These are phyloP conservation scores for Arxiozyma bovina DNA, from an alignment of 1,139 yeast species.

Conservation along the genomic window DNA sequence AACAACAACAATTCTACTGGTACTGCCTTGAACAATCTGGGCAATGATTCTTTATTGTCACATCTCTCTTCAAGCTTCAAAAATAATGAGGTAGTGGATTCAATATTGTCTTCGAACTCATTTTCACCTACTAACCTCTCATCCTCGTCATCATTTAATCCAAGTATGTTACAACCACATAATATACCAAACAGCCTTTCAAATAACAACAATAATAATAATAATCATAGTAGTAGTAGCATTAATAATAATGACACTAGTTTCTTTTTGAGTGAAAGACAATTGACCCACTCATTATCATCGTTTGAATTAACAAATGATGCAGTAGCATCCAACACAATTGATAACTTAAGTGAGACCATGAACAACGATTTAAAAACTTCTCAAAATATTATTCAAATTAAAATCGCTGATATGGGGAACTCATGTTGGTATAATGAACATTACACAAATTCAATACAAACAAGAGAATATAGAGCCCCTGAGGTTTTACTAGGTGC, in stretches of 20 bases:
- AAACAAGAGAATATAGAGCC: slow-evolving; percentile 66
- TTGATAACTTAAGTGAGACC: not conserved
- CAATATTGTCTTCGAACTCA: slow-evolving; percentile 1
- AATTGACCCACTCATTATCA: slow-evolving; percentile 25
- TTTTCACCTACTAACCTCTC: not conserved
- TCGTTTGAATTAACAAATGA: slow-evolving; percentile 30
- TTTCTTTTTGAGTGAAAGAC: slow-evolving; percentile 5
- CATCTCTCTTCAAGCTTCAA: slow-evolving; percentile 7
- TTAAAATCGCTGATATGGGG: slow-evolving; percentile 70
- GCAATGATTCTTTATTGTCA: slow-evolving; percentile 12
- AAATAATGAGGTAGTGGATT: slow-evolving; percentile 6
- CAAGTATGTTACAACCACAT: not conserved
- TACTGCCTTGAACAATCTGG: slow-evolving; percentile 4
- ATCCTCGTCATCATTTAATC: not conserved
- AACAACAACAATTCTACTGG: slow-evolving; percentile 1
- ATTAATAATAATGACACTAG: too few relatives aligned
- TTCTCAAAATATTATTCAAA: slow-evolving; percentile 33
- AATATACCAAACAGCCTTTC: slow-evolving; percentile 1
- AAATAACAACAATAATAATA: slow-evolving; percentile 11
- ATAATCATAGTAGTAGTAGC: slow-evolving; percentile 6
- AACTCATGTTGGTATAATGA: slow-evolving; percentile 61
- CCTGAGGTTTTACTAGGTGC: slow-evolving; percentile 58
- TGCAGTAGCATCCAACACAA: not conserved
- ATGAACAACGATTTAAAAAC: slow-evolving; percentile 9
- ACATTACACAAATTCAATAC: slow-evolving; percentile 65